Base-by-base conservation (phyloP, 208 protist species). In the Endotrypanum monterogeii region DNA sequence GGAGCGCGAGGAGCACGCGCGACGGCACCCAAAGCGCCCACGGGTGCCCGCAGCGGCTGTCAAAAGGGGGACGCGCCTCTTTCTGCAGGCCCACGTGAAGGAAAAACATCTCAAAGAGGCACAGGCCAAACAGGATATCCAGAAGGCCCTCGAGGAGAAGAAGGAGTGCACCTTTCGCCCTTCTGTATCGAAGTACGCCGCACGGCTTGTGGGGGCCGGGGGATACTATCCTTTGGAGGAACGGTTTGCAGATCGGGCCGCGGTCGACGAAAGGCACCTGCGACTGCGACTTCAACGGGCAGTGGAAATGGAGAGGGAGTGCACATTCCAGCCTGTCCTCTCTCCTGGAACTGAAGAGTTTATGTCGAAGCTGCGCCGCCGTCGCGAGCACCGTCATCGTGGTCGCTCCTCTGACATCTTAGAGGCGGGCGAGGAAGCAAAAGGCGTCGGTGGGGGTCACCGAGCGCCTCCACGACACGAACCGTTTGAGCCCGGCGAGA, bases 321-420 rank as follows among this genome's bases (percentile, higher is more conserved):
- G 83, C 74, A 87, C 88, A 2, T 96, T 96, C 76, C 79, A 75
- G 3, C 92, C 92, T 0, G 79, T 69, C 16, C 61, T 96, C 12
- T 79, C 86, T 12, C 46, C 75, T 6, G 71, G 73, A 39, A 89
- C 87, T 0, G 41, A 72, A 52, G 74, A 79, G 66, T 66, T 96
- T 5, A n/a, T 79, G 28, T 71, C 84, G 12, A 35, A 67, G 0
- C 74, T 77, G 61, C 77, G 71, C 16, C 50, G 67, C 55, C 76
- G 65, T 14, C 28, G 68, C 67, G 39, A 65, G 32, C 74, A 68
- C 52, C 32, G 54, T 11, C 55, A 32, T 62, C 14, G 11, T 51
- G 23, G 56, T 18, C 57, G 52, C 4, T 23, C 54, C 12, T 57
- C 18, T 39, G 50, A 28, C 51, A 71, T 7, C 1, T 23, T 12